Evolutionary conservation across 352 stramenopile species (phyloP).

Genomic region (Phytophthora melonis): DNA sequence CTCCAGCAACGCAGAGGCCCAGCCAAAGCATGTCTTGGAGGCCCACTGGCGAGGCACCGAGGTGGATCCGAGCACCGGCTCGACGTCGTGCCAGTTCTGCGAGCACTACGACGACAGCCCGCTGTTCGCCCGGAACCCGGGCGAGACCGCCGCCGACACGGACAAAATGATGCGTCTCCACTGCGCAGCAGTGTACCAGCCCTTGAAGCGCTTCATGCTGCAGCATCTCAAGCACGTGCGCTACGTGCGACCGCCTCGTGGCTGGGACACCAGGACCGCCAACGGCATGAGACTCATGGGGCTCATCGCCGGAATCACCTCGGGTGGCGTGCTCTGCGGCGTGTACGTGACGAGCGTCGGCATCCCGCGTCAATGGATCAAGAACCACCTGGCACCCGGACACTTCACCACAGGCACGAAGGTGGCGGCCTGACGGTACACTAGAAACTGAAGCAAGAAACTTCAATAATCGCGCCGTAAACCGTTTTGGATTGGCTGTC

Average conservation of each 20-base stretch:
- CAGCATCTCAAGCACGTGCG: slow-evolving; percentile 13
- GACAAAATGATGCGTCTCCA: not conserved
- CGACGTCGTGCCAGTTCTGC: not conserved
- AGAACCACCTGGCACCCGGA: too few relatives aligned
- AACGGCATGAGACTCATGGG: not conserved
- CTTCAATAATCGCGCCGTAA: not conserved
- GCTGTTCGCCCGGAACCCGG: not conserved
- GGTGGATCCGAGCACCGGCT: not conserved
- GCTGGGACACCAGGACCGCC: not conserved
- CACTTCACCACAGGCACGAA: too few relatives aligned
- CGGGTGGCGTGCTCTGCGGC: slow-evolving; percentile 11
- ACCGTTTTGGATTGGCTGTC: not conserved
- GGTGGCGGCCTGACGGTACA: too few relatives aligned
- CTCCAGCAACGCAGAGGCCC: not conserved
- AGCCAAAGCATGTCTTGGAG: not conserved
- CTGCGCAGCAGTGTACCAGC: slow-evolving; percentile 1
- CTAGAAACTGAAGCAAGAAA: too few relatives aligned
- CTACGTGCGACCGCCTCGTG: slow-evolving; percentile 7
- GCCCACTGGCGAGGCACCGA: not conserved
- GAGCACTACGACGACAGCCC: not conserved
- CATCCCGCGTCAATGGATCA: too few relatives aligned
- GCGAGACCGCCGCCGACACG: not conserved
- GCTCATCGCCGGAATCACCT: slow-evolving; percentile 15
- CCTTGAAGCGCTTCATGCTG: slow-evolving; percentile 17
- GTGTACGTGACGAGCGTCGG: slow-evolving; percentile 2